phyloP scores from a whole-genome alignment of 2,329 filamentous ascomycete genomes.

The Trichophyton mentagrophytes region DNA sequence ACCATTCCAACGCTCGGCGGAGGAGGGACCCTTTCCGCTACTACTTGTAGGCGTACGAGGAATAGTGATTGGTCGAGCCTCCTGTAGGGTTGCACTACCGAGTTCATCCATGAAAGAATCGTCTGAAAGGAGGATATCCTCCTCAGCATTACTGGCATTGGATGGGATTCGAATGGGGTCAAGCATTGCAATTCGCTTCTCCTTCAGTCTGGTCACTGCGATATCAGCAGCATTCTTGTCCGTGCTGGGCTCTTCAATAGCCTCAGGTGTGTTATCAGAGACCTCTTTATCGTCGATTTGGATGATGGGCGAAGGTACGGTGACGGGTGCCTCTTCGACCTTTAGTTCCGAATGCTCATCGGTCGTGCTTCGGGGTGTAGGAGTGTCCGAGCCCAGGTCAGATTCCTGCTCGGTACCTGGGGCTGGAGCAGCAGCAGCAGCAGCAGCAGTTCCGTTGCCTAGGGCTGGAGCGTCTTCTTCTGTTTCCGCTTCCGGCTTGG shows the following conservation, averaged over 20 bases:
- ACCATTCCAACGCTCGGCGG: conserved; percentile 24
- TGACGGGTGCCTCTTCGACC: not conserved
- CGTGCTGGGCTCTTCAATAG: not conserved
- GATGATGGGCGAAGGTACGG: not conserved
- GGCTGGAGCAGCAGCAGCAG: not conserved
- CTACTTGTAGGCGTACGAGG: conserved; percentile 62
- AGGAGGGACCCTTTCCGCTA: conserved; percentile 13
- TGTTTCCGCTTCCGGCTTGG: not conserved
- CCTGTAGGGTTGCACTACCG: conserved; percentile 64
- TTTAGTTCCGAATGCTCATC: conserved; percentile 1
- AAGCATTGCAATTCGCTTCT: conserved; percentile 17
- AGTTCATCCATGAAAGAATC: conserved; percentile 77
- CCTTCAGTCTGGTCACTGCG: not conserved
- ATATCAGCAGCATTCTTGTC: not conserved
- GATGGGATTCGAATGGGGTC: conserved; percentile 42
- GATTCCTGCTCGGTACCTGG: conserved; percentile 1
- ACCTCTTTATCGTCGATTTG: not conserved
- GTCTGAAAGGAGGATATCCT: conserved; percentile 40
- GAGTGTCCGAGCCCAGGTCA: conserved; percentile 6
- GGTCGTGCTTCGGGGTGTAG: conserved; percentile 8
- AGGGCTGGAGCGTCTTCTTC: not conserved
- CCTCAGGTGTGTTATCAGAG: not conserved
- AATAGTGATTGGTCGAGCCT: conserved; percentile 68
- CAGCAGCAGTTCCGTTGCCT: not conserved
- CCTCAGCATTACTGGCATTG: conserved; percentile 28